phyloP scores from a whole-genome alignment of 139 green algal genomes.

The Chlorella ohadii region DNA sequence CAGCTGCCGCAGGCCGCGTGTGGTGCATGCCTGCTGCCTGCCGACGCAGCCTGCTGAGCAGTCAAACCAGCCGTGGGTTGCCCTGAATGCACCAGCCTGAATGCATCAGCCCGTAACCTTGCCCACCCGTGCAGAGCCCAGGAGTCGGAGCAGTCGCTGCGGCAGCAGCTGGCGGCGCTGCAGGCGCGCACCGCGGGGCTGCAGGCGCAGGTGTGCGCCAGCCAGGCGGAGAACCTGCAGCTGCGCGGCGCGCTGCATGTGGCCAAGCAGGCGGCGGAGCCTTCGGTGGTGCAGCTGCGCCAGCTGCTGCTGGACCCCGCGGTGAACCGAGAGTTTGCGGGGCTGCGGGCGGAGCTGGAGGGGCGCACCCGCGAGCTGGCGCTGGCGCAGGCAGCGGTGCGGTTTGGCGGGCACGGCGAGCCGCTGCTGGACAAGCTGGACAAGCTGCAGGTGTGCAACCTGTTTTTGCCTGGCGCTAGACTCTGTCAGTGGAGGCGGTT shows the following conservation, averaged over 20 bases:
- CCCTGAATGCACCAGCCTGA: no score
- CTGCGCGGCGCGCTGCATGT: conserved; percentile 31
- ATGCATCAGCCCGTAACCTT: no score
- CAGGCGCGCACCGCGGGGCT: neutral
- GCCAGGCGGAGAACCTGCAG: conserved; percentile 1
- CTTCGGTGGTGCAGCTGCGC: conserved; percentile 36
- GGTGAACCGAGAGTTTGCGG: conserved; percentile 22
- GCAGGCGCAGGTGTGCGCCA: neutral
- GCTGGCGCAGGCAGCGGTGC: conserved; percentile 13
- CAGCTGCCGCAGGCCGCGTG: neutral
- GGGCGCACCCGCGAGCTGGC: conserved; percentile 11
- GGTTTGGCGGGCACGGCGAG: neutral
- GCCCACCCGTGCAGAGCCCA: neutral
- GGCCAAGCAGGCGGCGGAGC: conserved; percentile 16
- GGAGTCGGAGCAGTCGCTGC: conserved; percentile 3
- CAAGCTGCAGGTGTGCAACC: neutral
- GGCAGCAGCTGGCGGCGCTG: conserved; percentile 20
- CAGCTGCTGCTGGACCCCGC: conserved; percentile 37
- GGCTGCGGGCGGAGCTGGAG: conserved; percentile 17
- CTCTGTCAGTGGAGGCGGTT: no score
- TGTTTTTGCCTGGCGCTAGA: no score
- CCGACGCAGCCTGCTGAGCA: no score
- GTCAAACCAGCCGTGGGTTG: no score
- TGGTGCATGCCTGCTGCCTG: neutral
- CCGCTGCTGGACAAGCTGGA: conserved; percentile 23